Evolutionary conservation across 2,329 filamentous ascomycete genomes (phyloP).

Genomic region (Lasiodiplodia hormozganensis): DNA sequence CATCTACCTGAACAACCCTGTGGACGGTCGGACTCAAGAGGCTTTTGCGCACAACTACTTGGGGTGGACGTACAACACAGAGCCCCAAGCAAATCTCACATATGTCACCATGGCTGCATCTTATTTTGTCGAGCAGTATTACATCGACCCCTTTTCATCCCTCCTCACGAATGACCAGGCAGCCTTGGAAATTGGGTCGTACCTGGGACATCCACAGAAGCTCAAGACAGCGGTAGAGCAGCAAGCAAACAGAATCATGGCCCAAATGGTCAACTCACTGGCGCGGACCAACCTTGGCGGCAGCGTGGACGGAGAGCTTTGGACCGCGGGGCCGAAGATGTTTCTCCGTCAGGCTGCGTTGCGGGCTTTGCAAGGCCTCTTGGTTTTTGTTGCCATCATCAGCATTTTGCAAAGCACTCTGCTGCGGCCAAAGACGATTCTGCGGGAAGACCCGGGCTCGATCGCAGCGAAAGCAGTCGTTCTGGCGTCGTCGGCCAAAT

Average conservation of each 20-base stretch:
- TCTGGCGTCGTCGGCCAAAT: constrained; percentile 4
- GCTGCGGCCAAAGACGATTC: constrained; percentile 6
- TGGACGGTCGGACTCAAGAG: constrained; percentile 15
- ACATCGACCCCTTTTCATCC: constrained; percentile 17
- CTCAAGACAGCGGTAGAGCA: background rate
- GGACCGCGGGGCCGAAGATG: constrained; percentile 8
- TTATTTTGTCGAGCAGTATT: background rate
- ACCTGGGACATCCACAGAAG: background rate
- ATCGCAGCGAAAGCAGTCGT: constrained; percentile 12
- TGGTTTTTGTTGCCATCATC: constrained; percentile 3
- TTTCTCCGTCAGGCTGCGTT: constrained; percentile 13
- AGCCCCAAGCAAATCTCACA: constrained; percentile 12
- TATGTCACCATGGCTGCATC: background rate
- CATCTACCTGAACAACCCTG: constrained; percentile 25
- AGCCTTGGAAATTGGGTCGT: background rate
- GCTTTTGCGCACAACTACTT: constrained; percentile 9
- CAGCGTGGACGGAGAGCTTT: background rate
- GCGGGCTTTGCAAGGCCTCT: constrained; percentile 7
- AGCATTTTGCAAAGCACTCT: constrained; percentile 15
- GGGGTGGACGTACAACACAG: background rate
- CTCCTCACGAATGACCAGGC: constrained; percentile 9
- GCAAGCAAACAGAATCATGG: constrained; percentile 15
- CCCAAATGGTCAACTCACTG: constrained; percentile 18
- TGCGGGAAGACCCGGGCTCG: constrained; percentile 21
- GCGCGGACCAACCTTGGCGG: background rate